Evolutionary conservation across 495 filamentous ascomycete genomes (phyloP), one percentile per base, ranked within the genome.

Genomic region (Trichoderma reesei): DNA sequence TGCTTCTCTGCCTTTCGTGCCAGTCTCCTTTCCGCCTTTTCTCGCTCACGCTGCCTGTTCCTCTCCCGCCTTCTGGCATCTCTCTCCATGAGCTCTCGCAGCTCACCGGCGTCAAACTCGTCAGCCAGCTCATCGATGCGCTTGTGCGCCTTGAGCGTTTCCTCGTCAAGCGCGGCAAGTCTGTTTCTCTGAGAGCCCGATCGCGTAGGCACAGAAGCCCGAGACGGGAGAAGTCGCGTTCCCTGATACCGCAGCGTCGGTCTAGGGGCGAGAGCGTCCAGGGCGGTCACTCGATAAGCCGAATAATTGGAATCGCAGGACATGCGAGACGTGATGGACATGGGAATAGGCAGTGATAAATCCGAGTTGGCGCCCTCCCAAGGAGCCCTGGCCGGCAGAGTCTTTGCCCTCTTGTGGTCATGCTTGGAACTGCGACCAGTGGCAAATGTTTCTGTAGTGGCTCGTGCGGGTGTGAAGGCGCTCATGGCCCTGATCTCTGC

Each of bases 401-500:
- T 80, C n/a, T 79, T 81, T 38, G 82, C 74, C 67, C 84, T 85
- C 65, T 80, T 86, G 70, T 82, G 87, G 56, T 92, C 88, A 63
- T 82, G 81, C 67, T 83, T 83, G 66, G 85, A 73, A 7, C 83
- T 79, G 48, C 81, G 75, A 3, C 75, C 75, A 7, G 72, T 67
- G 36, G 70, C 80, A 70, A 79, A 82, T 7, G 75, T 70, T 20
- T 83, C 80, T 11, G 83, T 77, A 11, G 81, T 79, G 3, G 83
- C 77, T 46, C 87, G 85, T 34, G 81, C 80, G 44, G 88, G 86
- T 56, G 85, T 71, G 31, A 90, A 83, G 37, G 85, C 85, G 48
- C 87, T 88, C 86, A 96, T 88, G n/a, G 89, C 82, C 65, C 86
- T 86, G 67, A 96, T 90, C 75, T 96, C 90, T 63, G 88, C 89